Percentiles rank a stretch among this genome's conserved stretches.
phyloP scores from a whole-genome alignment of 2,329 filamentous ascomycete genomes.

The Torrubiella hemipterigena region DNA sequence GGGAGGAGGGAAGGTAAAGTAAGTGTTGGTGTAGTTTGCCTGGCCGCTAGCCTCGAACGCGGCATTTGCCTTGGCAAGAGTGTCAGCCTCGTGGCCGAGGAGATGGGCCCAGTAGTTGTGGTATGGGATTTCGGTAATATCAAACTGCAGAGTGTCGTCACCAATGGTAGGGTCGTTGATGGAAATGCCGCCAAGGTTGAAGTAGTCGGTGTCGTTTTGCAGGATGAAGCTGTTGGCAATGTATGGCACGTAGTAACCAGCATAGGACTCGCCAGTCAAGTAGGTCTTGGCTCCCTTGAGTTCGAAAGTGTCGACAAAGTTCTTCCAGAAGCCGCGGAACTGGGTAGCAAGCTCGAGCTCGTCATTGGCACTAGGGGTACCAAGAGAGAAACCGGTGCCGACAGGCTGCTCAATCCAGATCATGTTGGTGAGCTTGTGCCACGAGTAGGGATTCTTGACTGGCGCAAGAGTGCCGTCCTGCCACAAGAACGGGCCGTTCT shows the following conservation, averaged over 20 bases:
- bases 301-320: constrained; percentile 54
- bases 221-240: constrained; percentile 64
- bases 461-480: constrained; percentile 57
- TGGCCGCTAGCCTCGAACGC: constrained; percentile 49
- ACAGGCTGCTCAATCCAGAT: constrained; percentile 63
- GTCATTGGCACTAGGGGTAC: constrained; percentile 48
- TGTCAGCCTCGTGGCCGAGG: constrained; percentile 52
- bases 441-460: constrained; percentile 54
- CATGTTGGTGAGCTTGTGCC: constrained; percentile 65
- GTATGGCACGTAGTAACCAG: constrained; percentile 57
- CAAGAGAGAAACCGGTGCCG: constrained; percentile 57
- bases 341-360: constrained; percentile 53
- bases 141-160: constrained; percentile 28
- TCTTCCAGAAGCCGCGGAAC: constrained; percentile 63
- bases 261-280: constrained; percentile 58
- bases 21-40: constrained; percentile 43
- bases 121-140: constrained; percentile 42
- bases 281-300: constrained; percentile 54
- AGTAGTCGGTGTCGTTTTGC: constrained; percentile 51
- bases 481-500: constrained; percentile 66
- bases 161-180: constrained; percentile 62
- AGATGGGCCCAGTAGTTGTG: constrained; percentile 48
- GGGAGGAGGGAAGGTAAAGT: constrained; percentile 58
- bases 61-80: constrained; percentile 37
- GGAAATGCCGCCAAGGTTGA: constrained; percentile 54